Base-by-base conservation (phyloP, 2,329 filamentous ascomycete genomes). In the Paracorniculantispora psalliotae region DNA sequence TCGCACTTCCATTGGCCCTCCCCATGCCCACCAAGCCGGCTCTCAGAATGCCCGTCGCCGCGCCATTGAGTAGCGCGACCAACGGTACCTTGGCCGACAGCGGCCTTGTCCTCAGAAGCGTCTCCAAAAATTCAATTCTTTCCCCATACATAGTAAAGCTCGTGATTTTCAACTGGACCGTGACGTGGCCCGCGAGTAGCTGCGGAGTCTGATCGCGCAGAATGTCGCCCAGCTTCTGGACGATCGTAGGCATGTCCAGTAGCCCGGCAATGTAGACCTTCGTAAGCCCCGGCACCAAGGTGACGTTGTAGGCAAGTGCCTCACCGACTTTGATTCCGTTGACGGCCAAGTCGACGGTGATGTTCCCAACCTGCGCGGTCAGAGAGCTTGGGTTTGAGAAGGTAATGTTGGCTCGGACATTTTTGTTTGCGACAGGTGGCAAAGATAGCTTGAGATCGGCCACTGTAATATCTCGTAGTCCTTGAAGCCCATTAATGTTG, bases 381-480 rank as follows among this genome's bases (percentile, higher is more conserved):
- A 56, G 17, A 8, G 53, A 56, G 43, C 53, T 56, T n/a, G 53
- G 53, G 9, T 56, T 56, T 19, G 53, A 48, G 15, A 56, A 21
- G 30, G 26, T 48, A 2, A 56, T 23, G 53, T 47, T 47, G 25
- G 53, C 53, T 19, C n/a, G 44, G 17, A 56, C 33, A 15, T 56
- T 56, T n/a, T 56, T 56, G 43, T 48, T 39, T 3, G 15, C 23
- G 30, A 47, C 43, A 12, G 53, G 30, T 12, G 53, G 53, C 43
- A 56, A 19, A 2, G 39, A 5, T 15, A 56, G 44, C 21, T 39
- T 37, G 12, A 56, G 10, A 5, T 56, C 53, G 5, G 47, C 44
- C 5, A 56, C 9, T 10, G 53, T 56, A 17, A 56, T 39, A 13
- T 56, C 53, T 19, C 17, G 4, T 12, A 56, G 53, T 7, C 53